Conservation (phyloP, 2,329 filamentous ascomycete species). For the Penicillium sp. region DNA sequence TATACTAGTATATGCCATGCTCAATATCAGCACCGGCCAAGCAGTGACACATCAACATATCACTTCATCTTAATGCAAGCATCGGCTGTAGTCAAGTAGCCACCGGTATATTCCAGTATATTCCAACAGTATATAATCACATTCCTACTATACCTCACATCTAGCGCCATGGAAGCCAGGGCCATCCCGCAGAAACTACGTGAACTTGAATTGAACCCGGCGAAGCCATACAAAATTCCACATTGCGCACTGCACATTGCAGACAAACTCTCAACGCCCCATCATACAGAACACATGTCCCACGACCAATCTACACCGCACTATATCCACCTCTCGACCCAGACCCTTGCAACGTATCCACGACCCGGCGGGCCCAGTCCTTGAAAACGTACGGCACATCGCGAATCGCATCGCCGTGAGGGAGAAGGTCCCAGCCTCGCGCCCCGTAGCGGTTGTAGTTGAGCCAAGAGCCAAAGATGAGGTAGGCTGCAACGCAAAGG, state of each 20-base stretch:
- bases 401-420: conserved; percentile 88
- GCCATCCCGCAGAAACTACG: conserved; percentile 5
- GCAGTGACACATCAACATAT: too few species aligned
- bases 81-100: too few species aligned
- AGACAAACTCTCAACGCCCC: background rate
- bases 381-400: conserved; percentile 91
- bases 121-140: background rate
- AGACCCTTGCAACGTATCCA: conserved; percentile 82
- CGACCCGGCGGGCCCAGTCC: conserved; percentile 79
- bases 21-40: too few species aligned
- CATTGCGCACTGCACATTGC: background rate
- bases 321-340: conserved; percentile 91
- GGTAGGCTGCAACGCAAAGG: conserved; percentile 81
- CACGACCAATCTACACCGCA: conserved; percentile 66
- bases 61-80: too few species aligned
- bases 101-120: background rate
- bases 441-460: conserved; percentile 98
- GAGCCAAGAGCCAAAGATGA: conserved; percentile 98
- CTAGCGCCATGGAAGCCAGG: background rate
- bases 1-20: too few species aligned
- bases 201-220: background rate
- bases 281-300: background rate
- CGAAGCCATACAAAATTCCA: conserved; percentile 1
- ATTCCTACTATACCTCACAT: background rate
- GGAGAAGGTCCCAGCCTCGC: conserved; percentile 90